phyloP scores from a whole-genome alignment of 2,329 filamentous ascomycete species.

The Curvularia sp. region DNA sequence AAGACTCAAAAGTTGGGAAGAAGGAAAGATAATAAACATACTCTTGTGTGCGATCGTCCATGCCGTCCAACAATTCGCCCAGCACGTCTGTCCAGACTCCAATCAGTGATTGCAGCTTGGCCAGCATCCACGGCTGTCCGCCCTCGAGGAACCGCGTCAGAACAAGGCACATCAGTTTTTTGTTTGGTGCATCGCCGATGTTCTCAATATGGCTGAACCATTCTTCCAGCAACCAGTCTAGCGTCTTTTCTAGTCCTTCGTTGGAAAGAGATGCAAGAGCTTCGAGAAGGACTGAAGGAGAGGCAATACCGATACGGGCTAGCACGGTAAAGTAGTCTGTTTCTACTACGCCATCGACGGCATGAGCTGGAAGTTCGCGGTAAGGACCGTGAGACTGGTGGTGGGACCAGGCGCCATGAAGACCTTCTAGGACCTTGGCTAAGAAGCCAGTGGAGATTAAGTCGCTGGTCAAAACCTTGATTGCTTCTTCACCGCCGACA shows the following conservation, averaged over 20 bases:
- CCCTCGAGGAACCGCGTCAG: slow-evolving; percentile 75
- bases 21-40: slow-evolving; percentile 25
- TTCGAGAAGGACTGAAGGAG: slow-evolving; percentile 70
- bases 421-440: slow-evolving; percentile 58
- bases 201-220: slow-evolving; percentile 73
- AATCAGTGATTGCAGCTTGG: slow-evolving; percentile 74
- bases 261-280: slow-evolving; percentile 53
- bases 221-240: slow-evolving; percentile 61
- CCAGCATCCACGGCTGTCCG: slow-evolving; percentile 63
- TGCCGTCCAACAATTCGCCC: slow-evolving; percentile 68
- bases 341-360: slow-evolving; percentile 76
- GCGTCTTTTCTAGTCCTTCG: slow-evolving; percentile 38
- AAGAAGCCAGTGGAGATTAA: slow-evolving; percentile 66
- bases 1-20: background rate
- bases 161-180: slow-evolving; percentile 76
- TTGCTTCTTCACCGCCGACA: slow-evolving; percentile 59
- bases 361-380: slow-evolving; percentile 65
- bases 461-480: slow-evolving; percentile 60
- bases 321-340: slow-evolving; percentile 87
- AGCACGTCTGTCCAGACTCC: slow-evolving; percentile 77
- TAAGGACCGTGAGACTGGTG: slow-evolving; percentile 82
- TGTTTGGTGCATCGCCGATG: slow-evolving; percentile 68
- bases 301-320: slow-evolving; percentile 76
- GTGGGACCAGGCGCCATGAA: slow-evolving; percentile 56
- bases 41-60: slow-evolving; percentile 54